A percentile compares a stretch with the other conserved stretches of the same genome.
These are phyloP conservation scores for Leccinum brunneo-olivaceum DNA, from an alignment of 1,284 basidiomycete genomes.

Conservation along the genomic window DNA sequence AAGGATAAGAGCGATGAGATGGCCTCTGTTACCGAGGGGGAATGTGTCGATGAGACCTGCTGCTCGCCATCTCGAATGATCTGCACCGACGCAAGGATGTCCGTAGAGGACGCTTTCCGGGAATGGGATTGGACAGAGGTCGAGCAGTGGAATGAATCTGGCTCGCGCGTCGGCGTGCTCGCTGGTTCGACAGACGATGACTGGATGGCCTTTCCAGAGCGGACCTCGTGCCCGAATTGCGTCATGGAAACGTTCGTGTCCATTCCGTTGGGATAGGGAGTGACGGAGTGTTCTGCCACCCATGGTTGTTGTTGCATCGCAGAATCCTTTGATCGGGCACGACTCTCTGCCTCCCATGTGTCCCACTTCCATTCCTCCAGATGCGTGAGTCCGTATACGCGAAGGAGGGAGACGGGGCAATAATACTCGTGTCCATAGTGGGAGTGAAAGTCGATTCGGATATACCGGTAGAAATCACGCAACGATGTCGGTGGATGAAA, in stretches of 20 bases:
- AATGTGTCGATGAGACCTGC: not conserved
- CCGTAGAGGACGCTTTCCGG: no score
- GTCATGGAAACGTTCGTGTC: slow-evolving; percentile 7
- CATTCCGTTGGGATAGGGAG: no score
- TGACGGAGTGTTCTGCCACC: slow-evolving; percentile 2
- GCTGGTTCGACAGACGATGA: not conserved
- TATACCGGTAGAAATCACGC: slow-evolving; percentile 84
- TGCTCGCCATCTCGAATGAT: no score
- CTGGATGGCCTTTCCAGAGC: not conserved
- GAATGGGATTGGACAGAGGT: not conserved
- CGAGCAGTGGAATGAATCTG: slow-evolving; percentile 1
- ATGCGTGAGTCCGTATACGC: slow-evolving; percentile 94
- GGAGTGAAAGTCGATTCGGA: slow-evolving; percentile 91
- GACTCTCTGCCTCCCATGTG: slow-evolving; percentile 61
- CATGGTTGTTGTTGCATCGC: slow-evolving; percentile 2
- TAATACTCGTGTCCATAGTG: slow-evolving; percentile 96
- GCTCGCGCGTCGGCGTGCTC: not conserved
- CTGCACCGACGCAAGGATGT: no score
- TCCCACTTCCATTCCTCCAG: slow-evolving; percentile 96
- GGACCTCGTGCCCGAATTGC: slow-evolving; percentile 1
- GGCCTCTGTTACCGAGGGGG: slow-evolving; percentile 16
- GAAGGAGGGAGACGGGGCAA: slow-evolving; percentile 88
- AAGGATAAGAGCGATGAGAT: slow-evolving; percentile 19
- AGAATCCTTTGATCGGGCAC: slow-evolving; percentile 32
- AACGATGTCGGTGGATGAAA: slow-evolving; percentile 69